phyloP scores from a whole-genome alignment of 2,329 filamentous ascomycete genomes.

The Fonsecaea pedrosoi region DNA sequence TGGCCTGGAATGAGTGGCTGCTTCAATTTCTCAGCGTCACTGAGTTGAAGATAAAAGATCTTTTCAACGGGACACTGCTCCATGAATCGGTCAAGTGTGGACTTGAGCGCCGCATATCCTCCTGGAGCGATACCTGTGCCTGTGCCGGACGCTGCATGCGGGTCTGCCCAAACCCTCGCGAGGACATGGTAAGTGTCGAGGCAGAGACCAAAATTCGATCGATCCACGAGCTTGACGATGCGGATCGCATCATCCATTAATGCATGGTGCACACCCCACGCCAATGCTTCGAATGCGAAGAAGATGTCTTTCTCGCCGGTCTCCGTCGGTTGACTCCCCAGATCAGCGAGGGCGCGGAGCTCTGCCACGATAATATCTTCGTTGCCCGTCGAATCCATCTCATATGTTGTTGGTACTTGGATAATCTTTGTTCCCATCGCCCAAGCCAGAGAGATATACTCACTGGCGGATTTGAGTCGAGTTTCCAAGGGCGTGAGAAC shows the following conservation, averaged over 20 bases:
- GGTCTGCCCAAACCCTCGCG: conserved; percentile 46
- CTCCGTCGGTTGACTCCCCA: conserved; percentile 28
- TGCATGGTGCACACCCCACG: conserved; percentile 45
- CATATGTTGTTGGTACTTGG: conserved; percentile 47
- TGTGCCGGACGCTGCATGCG: conserved; percentile 29
- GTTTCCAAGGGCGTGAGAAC: conserved; percentile 41
- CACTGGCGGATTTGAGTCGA: conserved; percentile 42
- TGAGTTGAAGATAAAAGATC: conserved; percentile 48
- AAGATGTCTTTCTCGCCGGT: not conserved
- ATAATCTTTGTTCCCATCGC: conserved; percentile 42
- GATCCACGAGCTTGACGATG: conserved; percentile 42
- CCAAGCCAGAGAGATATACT: conserved; percentile 44
- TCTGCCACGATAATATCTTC: conserved; percentile 43
- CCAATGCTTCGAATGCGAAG: conserved; percentile 47
- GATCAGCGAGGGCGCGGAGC: conserved; percentile 44
- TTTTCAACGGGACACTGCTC: conserved; percentile 40
- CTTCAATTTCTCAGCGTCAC: conserved; percentile 43
- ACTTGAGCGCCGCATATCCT: conserved; percentile 18
- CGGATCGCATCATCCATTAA: conserved; percentile 45
- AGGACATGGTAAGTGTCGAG: conserved; percentile 49
- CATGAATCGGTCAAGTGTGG: conserved; percentile 42
- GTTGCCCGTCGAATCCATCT: conserved; percentile 40
- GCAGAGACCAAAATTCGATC: conserved; percentile 48
- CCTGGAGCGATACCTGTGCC: conserved; percentile 6
- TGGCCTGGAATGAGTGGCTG: conserved; percentile 39